phyloP scores from a whole-genome alignment of 1,284 basidiomycete species.

The Marasmius sp. region DNA sequence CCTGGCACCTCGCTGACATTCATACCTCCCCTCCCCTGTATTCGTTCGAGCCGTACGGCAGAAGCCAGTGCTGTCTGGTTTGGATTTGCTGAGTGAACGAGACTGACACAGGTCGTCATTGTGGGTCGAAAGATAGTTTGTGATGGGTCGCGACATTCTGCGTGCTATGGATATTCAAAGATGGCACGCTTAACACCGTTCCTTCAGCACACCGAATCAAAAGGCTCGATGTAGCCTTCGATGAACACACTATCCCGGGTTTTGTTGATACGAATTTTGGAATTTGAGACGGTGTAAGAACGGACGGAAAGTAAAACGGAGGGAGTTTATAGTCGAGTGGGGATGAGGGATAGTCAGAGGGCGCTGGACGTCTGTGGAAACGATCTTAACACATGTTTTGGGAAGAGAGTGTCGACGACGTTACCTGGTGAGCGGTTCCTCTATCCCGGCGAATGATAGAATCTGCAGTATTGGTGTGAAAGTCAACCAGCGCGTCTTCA shows the following conservation, averaged over 20 bases:
- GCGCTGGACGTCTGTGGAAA: slow-evolving; percentile 30
- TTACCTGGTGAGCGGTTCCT: slow-evolving; percentile 76
- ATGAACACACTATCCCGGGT: slow-evolving; percentile 43
- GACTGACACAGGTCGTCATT: too few species aligned
- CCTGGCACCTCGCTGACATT: too few species aligned
- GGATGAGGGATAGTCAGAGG: slow-evolving; percentile 45
- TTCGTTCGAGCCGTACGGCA: too few species aligned
- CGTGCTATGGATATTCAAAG: slow-evolving; percentile 32
- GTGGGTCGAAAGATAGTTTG: too few species aligned
- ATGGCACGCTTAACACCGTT: slow-evolving; percentile 48
- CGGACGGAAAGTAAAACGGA: slow-evolving; percentile 42
- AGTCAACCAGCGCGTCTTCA: slow-evolving; percentile 57
- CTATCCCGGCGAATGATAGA: slow-evolving; percentile 59
- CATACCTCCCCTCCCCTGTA: too few species aligned
- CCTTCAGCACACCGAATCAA: slow-evolving; percentile 50
- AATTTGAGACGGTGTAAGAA: slow-evolving; percentile 17
- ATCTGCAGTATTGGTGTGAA: slow-evolving; percentile 53
- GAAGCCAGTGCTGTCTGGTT: too few species aligned
- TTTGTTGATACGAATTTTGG: slow-evolving; percentile 22
- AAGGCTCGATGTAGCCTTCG: slow-evolving; percentile 36
- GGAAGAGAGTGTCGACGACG: neutral
- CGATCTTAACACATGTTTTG: slow-evolving; percentile 3
- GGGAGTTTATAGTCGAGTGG: slow-evolving; percentile 33
- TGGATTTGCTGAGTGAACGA: too few species aligned
- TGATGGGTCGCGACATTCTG: too few species aligned